phyloP scores from a whole-genome alignment of 2,329 filamentous ascomycete species.

The Diaporthe nobilis region DNA sequence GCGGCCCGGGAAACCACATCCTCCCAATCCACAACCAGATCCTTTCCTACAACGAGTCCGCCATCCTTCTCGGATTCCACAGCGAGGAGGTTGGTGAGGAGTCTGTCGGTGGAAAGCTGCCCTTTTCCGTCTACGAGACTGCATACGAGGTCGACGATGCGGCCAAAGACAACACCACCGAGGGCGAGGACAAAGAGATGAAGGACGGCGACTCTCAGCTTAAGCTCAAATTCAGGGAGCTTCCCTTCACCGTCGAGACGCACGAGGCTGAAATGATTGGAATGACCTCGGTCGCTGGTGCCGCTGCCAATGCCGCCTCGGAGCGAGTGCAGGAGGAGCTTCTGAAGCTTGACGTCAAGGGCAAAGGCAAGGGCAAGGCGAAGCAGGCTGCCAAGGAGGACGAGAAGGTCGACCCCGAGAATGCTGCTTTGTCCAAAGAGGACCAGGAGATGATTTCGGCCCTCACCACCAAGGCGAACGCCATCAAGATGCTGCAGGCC shows the following conservation, averaged over 20 bases:
- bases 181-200: constrained; percentile 79
- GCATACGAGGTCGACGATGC: constrained; percentile 79
- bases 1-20: constrained; percentile 78
- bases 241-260: constrained; percentile 91
- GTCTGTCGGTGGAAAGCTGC: constrained; percentile 82
- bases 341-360: constrained; percentile 56
- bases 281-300: constrained; percentile 91
- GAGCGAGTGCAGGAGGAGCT: constrained; percentile 59
- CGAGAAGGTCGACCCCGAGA: constrained; percentile 53
- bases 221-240: constrained; percentile 82
- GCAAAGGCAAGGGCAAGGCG: constrained; percentile 65
- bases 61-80: constrained; percentile 91
- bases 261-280: constrained; percentile 98
- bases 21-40: constrained; percentile 85
- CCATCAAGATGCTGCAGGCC: constrained; percentile 91
- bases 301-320: constrained; percentile 83
- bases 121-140: constrained; percentile 92
- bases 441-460: constrained; percentile 74
- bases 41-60: constrained; percentile 84
- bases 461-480: constrained; percentile 90
- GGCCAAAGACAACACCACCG: constrained; percentile 55
- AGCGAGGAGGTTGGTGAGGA: constrained; percentile 68
- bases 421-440: constrained; percentile 66
- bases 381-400: constrained; percentile 59
- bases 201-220: constrained; percentile 72